Percentiles rank a stretch among this genome's conserved stretches.
Conservation (phyloP, 371 early-diverging fungal genomes). For the Batkoa obscura region DNA sequence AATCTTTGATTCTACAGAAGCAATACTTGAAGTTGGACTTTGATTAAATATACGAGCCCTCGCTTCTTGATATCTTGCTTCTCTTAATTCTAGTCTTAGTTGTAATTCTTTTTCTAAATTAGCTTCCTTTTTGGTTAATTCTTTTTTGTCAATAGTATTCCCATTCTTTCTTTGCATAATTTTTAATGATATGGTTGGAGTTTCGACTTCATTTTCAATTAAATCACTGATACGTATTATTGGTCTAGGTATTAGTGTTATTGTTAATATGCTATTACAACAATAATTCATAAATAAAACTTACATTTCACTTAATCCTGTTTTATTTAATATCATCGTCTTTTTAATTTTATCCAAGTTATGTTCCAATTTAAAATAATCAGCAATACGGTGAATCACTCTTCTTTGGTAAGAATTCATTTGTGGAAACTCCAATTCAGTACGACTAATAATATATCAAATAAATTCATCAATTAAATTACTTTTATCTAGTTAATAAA, state of each 20-base stretch:
- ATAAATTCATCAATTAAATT: not conserved
- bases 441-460: constrained; percentile 17
- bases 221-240: constrained; percentile 23
- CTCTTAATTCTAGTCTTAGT: constrained; percentile 44
- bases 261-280: not conserved
- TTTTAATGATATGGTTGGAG: constrained; percentile 8
- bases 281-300: constrained; percentile 6
- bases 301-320: constrained; percentile 35
- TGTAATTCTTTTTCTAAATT: constrained; percentile 12
- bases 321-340: constrained; percentile 39
- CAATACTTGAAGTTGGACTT: not conserved
- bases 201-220: constrained; percentile 17
- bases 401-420: constrained; percentile 64
- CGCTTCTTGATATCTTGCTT: constrained; percentile 52
- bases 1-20: too few relatives aligned
- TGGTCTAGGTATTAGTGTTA: constrained; percentile 5
- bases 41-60: constrained; percentile 46
- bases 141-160: not conserved
- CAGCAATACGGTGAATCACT: constrained; percentile 50
- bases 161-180: constrained; percentile 21
- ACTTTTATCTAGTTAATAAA: not conserved
- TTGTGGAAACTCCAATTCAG: constrained; percentile 37
- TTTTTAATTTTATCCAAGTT: constrained; percentile 32
- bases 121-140: constrained; percentile 3
- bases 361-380: constrained; percentile 46